These are phyloP conservation scores for Beverwykella pulmonaria DNA, from an alignment of 495 filamentous ascomycete genomes.

Conservation along the genomic window DNA sequence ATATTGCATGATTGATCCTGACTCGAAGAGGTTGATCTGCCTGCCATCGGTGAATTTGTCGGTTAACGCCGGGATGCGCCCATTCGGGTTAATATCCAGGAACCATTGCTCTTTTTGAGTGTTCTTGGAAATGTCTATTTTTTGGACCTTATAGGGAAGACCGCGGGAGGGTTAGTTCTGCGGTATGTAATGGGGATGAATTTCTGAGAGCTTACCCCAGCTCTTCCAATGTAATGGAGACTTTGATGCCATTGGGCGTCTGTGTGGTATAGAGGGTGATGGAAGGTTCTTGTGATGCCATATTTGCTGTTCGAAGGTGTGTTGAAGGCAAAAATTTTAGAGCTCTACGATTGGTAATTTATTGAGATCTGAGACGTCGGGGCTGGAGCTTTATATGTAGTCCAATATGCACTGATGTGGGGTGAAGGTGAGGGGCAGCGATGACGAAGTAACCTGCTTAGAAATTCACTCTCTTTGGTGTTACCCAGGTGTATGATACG, in stretches of 20 bases:
- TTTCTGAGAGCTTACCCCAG: slow-evolving; percentile 55
- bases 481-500: too few relatives aligned
- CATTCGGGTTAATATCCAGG: slow-evolving; percentile 90
- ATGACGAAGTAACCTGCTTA: slow-evolving; percentile 29
- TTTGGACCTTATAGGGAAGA: slow-evolving; percentile 60
- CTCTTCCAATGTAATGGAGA: slow-evolving; percentile 89
- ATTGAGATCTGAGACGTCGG: background rate
- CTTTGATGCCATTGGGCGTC: slow-evolving; percentile 78
- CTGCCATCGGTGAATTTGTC: slow-evolving; percentile 71
- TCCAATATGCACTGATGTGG: slow-evolving; percentile 1
- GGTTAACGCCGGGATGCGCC: slow-evolving; percentile 89
- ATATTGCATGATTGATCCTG: slow-evolving; percentile 84
- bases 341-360: background rate
- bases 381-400: slow-evolving; percentile 2
- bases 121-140: slow-evolving; percentile 71
- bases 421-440: slow-evolving; percentile 17
- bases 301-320: slow-evolving; percentile 19
- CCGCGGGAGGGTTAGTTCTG: slow-evolving; percentile 20
- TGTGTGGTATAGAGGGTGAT: slow-evolving; percentile 53
- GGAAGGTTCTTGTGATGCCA: slow-evolving; percentile 41
- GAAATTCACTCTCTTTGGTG: slow-evolving; percentile 15
- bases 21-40: slow-evolving; percentile 78
- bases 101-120: slow-evolving; percentile 85
- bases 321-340: background rate
- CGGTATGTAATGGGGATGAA: background rate